Evolutionary conservation across 2,329 filamentous ascomycete species (phyloP).

Genomic region (Penicillium palitans): DNA sequence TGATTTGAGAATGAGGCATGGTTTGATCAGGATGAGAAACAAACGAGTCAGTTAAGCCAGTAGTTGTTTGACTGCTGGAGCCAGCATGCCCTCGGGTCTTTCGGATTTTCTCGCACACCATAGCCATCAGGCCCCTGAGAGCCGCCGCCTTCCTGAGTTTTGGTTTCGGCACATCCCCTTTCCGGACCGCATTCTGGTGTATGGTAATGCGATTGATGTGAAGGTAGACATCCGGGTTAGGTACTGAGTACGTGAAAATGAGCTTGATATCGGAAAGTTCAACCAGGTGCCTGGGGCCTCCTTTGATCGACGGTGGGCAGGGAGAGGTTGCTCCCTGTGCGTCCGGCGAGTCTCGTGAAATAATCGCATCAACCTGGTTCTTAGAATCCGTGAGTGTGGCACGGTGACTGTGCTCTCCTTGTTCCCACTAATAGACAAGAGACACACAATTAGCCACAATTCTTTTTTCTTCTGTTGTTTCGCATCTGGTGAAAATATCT

Average conservation of each 20-base stretch:
- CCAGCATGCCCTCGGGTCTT: conserved; percentile 5
- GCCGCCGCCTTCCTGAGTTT: conserved; percentile 19
- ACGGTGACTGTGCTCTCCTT: conserved; percentile 14
- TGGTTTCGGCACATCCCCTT: conserved; percentile 20
- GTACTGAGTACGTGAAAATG: conserved; percentile 32
- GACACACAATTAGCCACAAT: background rate
- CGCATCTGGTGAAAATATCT: background rate
- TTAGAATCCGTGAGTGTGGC: conserved; percentile 38
- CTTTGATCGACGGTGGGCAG: conserved; percentile 17
- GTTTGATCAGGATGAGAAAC: conserved; percentile 19
- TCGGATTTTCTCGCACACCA: conserved; percentile 9
- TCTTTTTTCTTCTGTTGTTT: no score
- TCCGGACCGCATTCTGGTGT: conserved; percentile 20
- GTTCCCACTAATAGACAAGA: conserved; percentile 29
- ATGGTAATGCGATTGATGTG: conserved; percentile 30
- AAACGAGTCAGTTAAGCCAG: background rate
- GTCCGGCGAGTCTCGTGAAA: conserved; percentile 30
- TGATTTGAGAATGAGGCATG: background rate
- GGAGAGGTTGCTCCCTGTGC: conserved; percentile 22
- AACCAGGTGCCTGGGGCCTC: conserved; percentile 31
- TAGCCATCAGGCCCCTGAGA: conserved; percentile 22
- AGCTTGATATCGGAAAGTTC: conserved; percentile 39
- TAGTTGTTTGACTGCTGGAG: background rate
- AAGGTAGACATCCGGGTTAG: conserved; percentile 27
- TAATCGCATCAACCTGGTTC: conserved; percentile 36